Percentiles rank a stretch among this genome's conserved stretches.
phyloP scores from a whole-genome alignment of 225 moss, liverwort and hornwort species.

The Anthoceros angustus region DNA sequence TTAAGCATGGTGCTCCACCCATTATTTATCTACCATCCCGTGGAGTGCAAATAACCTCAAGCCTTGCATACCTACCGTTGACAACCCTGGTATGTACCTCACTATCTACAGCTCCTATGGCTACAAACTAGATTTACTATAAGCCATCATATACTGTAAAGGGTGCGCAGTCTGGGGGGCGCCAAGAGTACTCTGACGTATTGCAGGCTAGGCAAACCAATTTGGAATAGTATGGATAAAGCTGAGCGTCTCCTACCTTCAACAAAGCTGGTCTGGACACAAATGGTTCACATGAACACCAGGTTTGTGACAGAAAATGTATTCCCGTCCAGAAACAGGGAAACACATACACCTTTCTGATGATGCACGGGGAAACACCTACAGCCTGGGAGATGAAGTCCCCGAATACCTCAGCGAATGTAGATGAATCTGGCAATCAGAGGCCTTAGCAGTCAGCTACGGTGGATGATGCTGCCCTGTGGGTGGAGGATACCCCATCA shows the following conservation, averaged over 20 bases:
- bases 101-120: not conserved
- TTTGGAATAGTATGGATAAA: slow-evolving; percentile 59
- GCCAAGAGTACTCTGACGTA: slow-evolving; percentile 45
- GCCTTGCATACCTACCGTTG: slow-evolving; percentile 27
- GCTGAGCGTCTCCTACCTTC: slow-evolving; percentile 52
- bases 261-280: not conserved
- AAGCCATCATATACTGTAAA: not conserved
- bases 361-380: too few species aligned
- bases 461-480: slow-evolving; percentile 17
- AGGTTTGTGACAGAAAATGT: not conserved
- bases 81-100: slow-evolving; percentile 46
- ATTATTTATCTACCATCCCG: not conserved
- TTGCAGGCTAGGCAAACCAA: slow-evolving; percentile 43
- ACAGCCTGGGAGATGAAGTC: slow-evolving; percentile 59
- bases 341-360: slow-evolving; percentile 31
- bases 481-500: slow-evolving; percentile 23
- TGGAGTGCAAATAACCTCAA: too few species aligned
- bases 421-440: slow-evolving; percentile 24
- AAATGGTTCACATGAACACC: not conserved
- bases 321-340: not conserved
- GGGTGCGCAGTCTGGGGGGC: not conserved
- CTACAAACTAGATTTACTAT: not conserved
- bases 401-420: slow-evolving; percentile 44
- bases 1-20: not conserved
- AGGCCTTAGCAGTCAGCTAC: slow-evolving; percentile 14